Evolutionary conservation across 495 filamentous ascomycete species (phyloP).

Genomic region (Penicillium dipodomyicola): DNA sequence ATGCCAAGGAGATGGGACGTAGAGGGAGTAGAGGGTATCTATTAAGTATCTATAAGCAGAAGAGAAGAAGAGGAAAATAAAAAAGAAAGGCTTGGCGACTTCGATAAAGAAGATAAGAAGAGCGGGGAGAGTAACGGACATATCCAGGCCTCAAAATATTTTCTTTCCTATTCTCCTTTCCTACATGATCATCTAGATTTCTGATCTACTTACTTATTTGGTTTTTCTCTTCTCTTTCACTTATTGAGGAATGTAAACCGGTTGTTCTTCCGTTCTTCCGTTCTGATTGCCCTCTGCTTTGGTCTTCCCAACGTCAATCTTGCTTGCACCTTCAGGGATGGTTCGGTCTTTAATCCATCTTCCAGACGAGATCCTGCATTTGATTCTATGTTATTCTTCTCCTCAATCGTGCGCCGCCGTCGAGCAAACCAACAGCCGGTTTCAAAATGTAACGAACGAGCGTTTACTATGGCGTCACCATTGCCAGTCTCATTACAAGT

Average conservation of each 20-base stretch:
- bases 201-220: background rate
- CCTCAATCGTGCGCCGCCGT: conserved; percentile 48
- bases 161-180: background rate
- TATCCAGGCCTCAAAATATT: background rate
- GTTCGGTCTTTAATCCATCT: conserved; percentile 46
- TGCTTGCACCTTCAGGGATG: conserved; percentile 30
- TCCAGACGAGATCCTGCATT: conserved; percentile 73
- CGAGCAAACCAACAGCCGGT: conserved; percentile 60
- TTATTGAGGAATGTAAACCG: background rate
- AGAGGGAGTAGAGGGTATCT: background rate
- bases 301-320: background rate
- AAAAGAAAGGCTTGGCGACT: background rate
- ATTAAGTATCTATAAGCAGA: background rate
- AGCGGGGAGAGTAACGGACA: background rate
- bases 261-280: background rate
- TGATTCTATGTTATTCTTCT: conserved; percentile 60
- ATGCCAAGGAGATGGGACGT: background rate
- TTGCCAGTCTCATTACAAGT: conserved; percentile 63
- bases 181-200: background rate
- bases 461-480: conserved; percentile 76
- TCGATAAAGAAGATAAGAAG: background rate
- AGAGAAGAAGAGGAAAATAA: background rate
- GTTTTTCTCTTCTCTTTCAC: background rate
- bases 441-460: conserved; percentile 63
- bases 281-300: background rate